Conservation (phyloP, 1,139 yeast genomes). For the Geotrichum citri-aurantii region DNA sequence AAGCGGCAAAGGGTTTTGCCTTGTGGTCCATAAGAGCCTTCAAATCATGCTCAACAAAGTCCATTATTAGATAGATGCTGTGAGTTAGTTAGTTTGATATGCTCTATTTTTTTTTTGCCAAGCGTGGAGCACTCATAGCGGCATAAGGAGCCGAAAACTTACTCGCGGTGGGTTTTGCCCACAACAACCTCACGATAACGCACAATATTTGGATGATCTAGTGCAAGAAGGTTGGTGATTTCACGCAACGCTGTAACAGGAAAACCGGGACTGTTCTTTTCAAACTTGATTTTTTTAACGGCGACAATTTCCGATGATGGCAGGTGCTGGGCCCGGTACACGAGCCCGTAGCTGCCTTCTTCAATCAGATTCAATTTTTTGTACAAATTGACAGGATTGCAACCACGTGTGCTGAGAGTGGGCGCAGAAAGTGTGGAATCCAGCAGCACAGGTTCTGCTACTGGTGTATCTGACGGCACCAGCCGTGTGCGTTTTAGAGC, state of each 20-base stretch:
- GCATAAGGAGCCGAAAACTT: too few relatives aligned
- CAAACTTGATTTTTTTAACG: slow-evolving; percentile 51
- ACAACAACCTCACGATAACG: slow-evolving; percentile 65
- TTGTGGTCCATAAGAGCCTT: slow-evolving; percentile 24
- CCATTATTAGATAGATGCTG: slow-evolving; percentile 32
- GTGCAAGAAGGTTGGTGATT: slow-evolving; percentile 58
- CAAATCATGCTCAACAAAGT: slow-evolving; percentile 34
- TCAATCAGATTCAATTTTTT: slow-evolving; percentile 34
- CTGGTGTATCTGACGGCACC: not conserved
- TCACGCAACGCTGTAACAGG: slow-evolving; percentile 86
- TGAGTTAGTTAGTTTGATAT: not conserved
- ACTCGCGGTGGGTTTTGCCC: slow-evolving; percentile 25
- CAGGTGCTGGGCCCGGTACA: slow-evolving; percentile 47
- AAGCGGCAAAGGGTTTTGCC: slow-evolving; percentile 27
- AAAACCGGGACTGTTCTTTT: slow-evolving; percentile 55
- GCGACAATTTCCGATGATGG: slow-evolving; percentile 53
- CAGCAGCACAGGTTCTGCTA: not conserved
- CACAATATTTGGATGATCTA: slow-evolving; percentile 58
- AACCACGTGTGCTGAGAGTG: slow-evolving; percentile 1
- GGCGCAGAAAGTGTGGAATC: not conserved
- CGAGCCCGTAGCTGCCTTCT: slow-evolving; percentile 45
- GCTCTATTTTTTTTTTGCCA: too few relatives aligned
- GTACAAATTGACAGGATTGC: slow-evolving; percentile 18
- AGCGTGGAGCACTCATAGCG: too few relatives aligned
- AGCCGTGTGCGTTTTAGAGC: not conserved